phyloP scores from a whole-genome alignment of 805 yeast species.

The Wickerhamiella spandovensis region DNA sequence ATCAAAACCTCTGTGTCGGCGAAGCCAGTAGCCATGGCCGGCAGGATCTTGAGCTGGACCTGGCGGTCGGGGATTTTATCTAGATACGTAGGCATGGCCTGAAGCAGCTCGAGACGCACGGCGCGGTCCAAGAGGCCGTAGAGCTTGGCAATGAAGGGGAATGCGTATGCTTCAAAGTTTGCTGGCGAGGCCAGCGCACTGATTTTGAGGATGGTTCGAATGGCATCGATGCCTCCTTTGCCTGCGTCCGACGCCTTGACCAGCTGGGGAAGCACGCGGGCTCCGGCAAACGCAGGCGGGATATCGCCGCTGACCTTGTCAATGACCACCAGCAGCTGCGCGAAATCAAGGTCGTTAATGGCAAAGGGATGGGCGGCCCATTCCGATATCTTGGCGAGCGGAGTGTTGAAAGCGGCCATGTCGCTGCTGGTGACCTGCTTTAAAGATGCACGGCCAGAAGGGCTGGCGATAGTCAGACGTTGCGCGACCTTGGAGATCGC shows the following conservation, averaged over 20 bases:
- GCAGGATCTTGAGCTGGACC: conserved; percentile 56
- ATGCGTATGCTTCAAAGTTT: conserved; percentile 26
- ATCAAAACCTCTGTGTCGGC: conserved; percentile 73
- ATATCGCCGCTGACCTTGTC: conserved; percentile 16
- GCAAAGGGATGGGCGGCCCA: conserved; percentile 39
- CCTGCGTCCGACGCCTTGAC: conserved; percentile 20
- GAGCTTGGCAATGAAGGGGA: conserved; percentile 51
- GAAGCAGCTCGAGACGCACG: conserved; percentile 56
- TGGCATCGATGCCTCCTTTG: conserved; percentile 21
- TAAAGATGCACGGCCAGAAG: neutral
- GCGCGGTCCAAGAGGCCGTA: conserved; percentile 64
- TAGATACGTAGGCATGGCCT: conserved; percentile 43
- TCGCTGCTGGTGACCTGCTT: conserved; percentile 2
- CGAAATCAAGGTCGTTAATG: conserved; percentile 11
- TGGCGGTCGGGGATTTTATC: conserved; percentile 41
- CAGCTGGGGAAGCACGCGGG: conserved; percentile 60
- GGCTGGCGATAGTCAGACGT: conserved; percentile 6
- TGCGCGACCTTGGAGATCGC: conserved; percentile 7
- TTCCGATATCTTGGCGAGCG: conserved; percentile 38
- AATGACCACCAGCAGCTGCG: conserved; percentile 5
- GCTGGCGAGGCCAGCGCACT: conserved; percentile 19
- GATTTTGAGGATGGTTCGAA: conserved; percentile 23
- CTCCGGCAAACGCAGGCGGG: conserved; percentile 43
- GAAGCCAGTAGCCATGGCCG: conserved; percentile 63
- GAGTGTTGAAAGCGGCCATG: conserved; percentile 24